phyloP scores from a whole-genome alignment of 805 yeast species.

The Kodamaea laetipori region DNA sequence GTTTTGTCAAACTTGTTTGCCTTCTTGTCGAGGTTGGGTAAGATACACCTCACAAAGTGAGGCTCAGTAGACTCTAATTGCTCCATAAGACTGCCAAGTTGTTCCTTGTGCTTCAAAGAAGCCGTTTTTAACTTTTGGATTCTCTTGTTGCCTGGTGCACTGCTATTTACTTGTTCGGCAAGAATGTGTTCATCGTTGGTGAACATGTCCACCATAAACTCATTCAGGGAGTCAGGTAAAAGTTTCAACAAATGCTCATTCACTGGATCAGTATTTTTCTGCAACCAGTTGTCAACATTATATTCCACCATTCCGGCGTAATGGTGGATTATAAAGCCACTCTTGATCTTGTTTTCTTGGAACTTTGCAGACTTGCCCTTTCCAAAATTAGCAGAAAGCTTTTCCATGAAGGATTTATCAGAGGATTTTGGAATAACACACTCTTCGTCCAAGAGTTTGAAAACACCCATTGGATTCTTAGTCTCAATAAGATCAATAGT shows the following conservation, averaged over 20 bases:
- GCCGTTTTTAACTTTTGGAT: constrained; percentile 54
- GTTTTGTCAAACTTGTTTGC: constrained; percentile 72
- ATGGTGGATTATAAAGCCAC: constrained; percentile 83
- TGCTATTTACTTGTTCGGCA: constrained; percentile 11
- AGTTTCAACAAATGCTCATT: constrained; percentile 71
- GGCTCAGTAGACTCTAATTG: constrained; percentile 84
- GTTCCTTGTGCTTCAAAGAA: constrained; percentile 87
- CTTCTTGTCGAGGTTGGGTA: constrained; percentile 79
- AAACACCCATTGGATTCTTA: constrained; percentile 71
- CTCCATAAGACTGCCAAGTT: constrained; percentile 66
- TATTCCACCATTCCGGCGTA: constrained; percentile 98
- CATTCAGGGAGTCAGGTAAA: constrained; percentile 57
- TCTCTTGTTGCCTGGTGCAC: constrained; percentile 39
- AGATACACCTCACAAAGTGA: constrained; percentile 93
- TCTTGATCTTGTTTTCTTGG: constrained; percentile 68
- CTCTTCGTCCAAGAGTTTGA: constrained; percentile 89
- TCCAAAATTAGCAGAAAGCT: constrained; percentile 68
- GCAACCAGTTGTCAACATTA: constrained; percentile 87
- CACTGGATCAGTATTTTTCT: constrained; percentile 91
- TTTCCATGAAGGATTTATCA: constrained; percentile 80
- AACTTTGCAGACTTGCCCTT: constrained; percentile 50
- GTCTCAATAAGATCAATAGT: constrained; percentile 91
- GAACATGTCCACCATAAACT: constrained; percentile 60
- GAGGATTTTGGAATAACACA: constrained; percentile 91
- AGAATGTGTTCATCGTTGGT: constrained; percentile 33